phyloP scores from a whole-genome alignment of 1,284 basidiomycete genomes.

The Cronartium ribicola region DNA sequence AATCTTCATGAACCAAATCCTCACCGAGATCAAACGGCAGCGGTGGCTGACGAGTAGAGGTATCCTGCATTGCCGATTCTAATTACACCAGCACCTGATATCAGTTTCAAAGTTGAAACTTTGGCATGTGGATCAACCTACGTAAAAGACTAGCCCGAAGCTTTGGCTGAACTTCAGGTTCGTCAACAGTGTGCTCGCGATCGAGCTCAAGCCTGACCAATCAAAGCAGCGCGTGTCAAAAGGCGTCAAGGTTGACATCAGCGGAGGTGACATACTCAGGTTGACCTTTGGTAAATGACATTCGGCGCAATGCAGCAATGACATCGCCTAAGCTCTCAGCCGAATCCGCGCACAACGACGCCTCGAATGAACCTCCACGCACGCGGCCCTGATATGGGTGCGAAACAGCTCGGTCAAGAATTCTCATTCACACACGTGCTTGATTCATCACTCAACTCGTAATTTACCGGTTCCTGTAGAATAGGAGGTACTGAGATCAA shows the following conservation, averaged over 20 bases:
- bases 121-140: background rate
- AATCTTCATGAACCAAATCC: slow-evolving; percentile 36
- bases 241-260: background rate
- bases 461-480: slow-evolving; percentile 1
- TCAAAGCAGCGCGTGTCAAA: background rate
- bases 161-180: slow-evolving; percentile 5
- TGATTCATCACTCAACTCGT: slow-evolving; percentile 2
- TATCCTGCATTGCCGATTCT: slow-evolving; percentile 40
- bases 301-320: slow-evolving; percentile 15
- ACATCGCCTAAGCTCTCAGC: slow-evolving; percentile 48
- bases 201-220: background rate
- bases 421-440: background rate
- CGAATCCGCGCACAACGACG: slow-evolving; percentile 54
- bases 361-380: slow-evolving; percentile 42
- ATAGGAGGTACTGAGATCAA: background rate
- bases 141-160: slow-evolving; percentile 21
- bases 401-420: background rate
- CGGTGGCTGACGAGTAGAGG: slow-evolving; percentile 4
- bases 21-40: slow-evolving; percentile 32
- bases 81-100: background rate
- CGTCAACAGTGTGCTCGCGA: background rate
- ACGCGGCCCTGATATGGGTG: background rate
- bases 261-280: slow-evolving; percentile 5
- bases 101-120: background rate
- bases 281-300: slow-evolving; percentile 8